Evolutionary conservation across 176 grass and related monocot species (phyloP), one percentile per base, ranked within the genome.

Genomic region (Areca catechu): DNA sequence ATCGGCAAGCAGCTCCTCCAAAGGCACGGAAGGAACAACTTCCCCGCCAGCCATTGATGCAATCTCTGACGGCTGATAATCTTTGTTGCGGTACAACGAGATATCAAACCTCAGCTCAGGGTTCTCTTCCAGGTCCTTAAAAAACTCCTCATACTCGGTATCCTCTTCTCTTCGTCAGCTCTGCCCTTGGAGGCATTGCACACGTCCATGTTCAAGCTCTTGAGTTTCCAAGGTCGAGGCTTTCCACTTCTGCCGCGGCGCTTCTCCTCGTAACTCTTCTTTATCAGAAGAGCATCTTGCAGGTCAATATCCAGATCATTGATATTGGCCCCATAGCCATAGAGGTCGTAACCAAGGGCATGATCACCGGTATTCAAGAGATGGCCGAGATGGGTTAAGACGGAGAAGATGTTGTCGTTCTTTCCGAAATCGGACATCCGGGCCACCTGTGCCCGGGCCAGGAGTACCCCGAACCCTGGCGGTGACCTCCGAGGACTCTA

Each of bases 201-300:
- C n/a, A n/a, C n/a, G n/a, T n/a, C n/a, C n/a, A n/a, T n/a, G n/a
- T n/a, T n/a, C n/a, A n/a, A n/a, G n/a, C n/a, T n/a, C n/a, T n/a
- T n/a, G n/a, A n/a, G n/a, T n/a, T n/a, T n/a, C n/a, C n/a, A n/a
- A n/a, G n/a, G n/a, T n/a, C n/a, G n/a, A n/a, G n/a, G 49, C 77
- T 80, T 80, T 56, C 70, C 88, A 74, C 49, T 48, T 17, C 66
- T 47, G 49, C 69, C 73, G 20, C 76, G 65, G 29, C 63, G 77
- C 61, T 61, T 84, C 92, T 90, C 89, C 54, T 84, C 71, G 0
- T 82, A 96, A 73, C 92, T 96, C 83, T 96, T 96, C 86, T 90
- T 96, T 56, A 96, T 74, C 54, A 96, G 83, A 69, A 96, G 2
- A 3, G 70, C 83, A 49, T 96, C 92, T 19, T 86, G 92, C 54